A percentile compares a stretch with the other conserved stretches of the same genome.
phyloP scores from a whole-genome alignment of 139 green algal species.

The Bryopsis sp. region DNA sequence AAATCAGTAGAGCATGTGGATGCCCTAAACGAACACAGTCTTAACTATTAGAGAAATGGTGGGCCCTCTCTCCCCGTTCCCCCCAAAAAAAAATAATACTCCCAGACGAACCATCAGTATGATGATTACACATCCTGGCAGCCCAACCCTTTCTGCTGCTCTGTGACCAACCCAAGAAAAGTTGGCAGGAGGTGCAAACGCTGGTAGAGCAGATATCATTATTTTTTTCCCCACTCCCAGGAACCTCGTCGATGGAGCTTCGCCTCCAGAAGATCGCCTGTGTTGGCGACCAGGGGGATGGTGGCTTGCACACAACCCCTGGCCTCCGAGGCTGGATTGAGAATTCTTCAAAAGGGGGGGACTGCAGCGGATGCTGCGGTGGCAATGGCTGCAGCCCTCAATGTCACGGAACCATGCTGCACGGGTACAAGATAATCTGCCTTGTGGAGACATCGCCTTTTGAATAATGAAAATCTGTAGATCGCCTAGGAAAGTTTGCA shows the following conservation, averaged over 20 bases:
- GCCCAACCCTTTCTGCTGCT: slow-evolving; percentile 17
- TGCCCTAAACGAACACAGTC: too few relatives aligned
- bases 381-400: slow-evolving; percentile 52
- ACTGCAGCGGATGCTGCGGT: slow-evolving; percentile 68
- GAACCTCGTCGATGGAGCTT: too few relatives aligned
- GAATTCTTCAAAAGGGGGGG: slow-evolving; percentile 53
- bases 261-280: slow-evolving; percentile 36
- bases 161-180: too few relatives aligned
- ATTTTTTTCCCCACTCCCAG: too few relatives aligned
- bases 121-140: too few relatives aligned
- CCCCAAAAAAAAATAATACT: too few relatives aligned
- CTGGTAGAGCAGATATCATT: too few relatives aligned
- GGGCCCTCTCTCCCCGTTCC: too few relatives aligned
- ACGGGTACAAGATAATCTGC: slow-evolving; percentile 29
- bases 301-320: slow-evolving; percentile 50
- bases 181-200: too few relatives aligned
- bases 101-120: too few relatives aligned
- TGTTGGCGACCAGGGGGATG: slow-evolving; percentile 43
- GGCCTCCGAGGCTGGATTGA: slow-evolving; percentile 46
- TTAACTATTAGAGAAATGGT: too few relatives aligned
- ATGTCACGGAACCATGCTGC: slow-evolving; percentile 56
- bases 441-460: not conserved
- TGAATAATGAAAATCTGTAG: slow-evolving; percentile 1
- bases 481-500: not conserved
- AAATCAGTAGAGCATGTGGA: too few relatives aligned